Conservation (phyloP, 2,329 filamentous ascomycete genomes). For the Tolypocladium amazonense region DNA sequence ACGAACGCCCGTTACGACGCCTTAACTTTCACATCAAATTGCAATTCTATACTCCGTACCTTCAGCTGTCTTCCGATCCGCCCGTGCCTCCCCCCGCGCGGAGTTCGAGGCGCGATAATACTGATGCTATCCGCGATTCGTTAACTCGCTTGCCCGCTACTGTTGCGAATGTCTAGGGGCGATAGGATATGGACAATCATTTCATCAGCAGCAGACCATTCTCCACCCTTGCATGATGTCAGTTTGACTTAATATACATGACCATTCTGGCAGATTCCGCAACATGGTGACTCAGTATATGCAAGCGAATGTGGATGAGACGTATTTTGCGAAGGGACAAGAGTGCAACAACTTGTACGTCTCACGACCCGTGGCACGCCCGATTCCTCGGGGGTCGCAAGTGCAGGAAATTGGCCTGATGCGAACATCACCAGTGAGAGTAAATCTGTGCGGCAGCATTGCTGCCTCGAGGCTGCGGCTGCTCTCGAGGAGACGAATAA, state of each 20-base stretch:
- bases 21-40: background rate
- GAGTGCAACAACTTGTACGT: too few species aligned
- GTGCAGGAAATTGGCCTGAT: too few species aligned
- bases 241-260: background rate
- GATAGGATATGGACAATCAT: background rate
- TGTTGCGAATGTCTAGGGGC: background rate
- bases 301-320: background rate
- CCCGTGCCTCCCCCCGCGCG: background rate
- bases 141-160: background rate
- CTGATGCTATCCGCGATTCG: background rate
- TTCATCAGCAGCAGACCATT: background rate
- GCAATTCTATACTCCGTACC: background rate
- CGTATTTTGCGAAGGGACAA: background rate
- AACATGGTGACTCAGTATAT: background rate
- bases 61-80: background rate
- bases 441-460: too few species aligned
- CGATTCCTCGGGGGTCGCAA: too few species aligned
- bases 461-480: too few species aligned
- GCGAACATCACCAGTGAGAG: too few species aligned
- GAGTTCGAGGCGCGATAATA: background rate
- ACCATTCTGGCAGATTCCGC: background rate
- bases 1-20: background rate
- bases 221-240: background rate
- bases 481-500: too few species aligned
- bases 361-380: too few species aligned